Evolutionary conservation across 169 alveolate species (phyloP).

Genomic region (Blepharisma undulans): DNA sequence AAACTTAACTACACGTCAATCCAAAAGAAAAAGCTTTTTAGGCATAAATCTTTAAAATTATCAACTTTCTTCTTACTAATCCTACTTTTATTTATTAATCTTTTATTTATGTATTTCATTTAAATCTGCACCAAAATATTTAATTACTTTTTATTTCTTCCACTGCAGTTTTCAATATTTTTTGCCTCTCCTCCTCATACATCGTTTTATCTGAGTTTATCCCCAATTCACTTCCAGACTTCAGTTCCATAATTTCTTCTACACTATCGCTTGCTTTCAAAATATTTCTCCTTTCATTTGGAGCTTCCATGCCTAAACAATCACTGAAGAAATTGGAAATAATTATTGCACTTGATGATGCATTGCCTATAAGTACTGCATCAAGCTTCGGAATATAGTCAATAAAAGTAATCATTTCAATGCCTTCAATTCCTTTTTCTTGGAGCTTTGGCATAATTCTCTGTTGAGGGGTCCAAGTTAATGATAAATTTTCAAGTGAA

Average conservation of each 20-base stretch:
- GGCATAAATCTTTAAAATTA: no score
- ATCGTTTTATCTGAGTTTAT: background rate
- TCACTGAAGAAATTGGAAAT: constrained; percentile 20
- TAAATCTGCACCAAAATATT: background rate
- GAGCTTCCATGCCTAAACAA: background rate
- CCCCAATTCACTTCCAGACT: background rate
- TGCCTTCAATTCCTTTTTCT: background rate
- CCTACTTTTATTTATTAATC: no score
- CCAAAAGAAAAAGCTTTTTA: no score
- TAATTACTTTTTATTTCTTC: background rate
- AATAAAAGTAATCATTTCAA: background rate
- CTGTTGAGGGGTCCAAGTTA: background rate
- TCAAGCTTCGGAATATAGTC: background rate
- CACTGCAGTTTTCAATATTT: background rate
- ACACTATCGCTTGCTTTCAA: background rate
- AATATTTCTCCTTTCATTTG: background rate
- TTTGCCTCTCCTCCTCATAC: background rate
- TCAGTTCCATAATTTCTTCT: background rate
- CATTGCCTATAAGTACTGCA: background rate
- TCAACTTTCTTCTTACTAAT: no score
- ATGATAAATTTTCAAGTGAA: background rate
- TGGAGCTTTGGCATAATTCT: background rate
- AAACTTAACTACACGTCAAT: no score
- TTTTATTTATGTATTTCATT: no score
- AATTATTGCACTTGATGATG: background rate